These are phyloP conservation scores for Pseudoscleropodium purum DNA, from an alignment of 225 moss, liverwort and hornwort species.

Conservation along the genomic window DNA sequence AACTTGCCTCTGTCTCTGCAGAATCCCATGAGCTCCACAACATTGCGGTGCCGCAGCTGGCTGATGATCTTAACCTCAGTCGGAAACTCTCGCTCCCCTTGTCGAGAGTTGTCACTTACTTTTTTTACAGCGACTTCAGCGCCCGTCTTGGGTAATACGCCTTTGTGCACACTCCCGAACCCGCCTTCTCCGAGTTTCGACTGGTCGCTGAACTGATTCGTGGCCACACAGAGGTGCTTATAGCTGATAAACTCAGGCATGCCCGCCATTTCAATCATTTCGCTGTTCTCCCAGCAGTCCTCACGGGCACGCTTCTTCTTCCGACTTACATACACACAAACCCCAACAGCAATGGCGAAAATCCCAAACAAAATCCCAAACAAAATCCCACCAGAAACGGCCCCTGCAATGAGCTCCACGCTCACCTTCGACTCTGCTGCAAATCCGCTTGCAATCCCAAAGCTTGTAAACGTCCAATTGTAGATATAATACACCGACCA, in stretches of 20 bases:
- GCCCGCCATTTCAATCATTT: too few species aligned
- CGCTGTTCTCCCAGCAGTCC: too few species aligned
- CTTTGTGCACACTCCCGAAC: constrained; percentile 62
- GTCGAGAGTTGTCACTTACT: constrained; percentile 22
- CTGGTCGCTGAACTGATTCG: constrained; percentile 38
- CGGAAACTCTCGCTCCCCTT: constrained; percentile 53
- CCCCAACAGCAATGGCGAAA: too few species aligned
- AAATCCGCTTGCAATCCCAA: not conserved
- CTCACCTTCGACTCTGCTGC: not conserved
- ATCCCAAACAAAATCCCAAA: too few species aligned
- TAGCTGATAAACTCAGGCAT: constrained; percentile 11
- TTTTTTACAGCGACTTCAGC: constrained; percentile 37
- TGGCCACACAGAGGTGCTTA: constrained; percentile 45
- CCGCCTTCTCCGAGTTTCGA: constrained; percentile 47
- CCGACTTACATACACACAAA: too few species aligned
- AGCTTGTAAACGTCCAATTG: not conserved
- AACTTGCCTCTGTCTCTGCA: constrained; percentile 37
- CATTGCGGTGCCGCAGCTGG: constrained; percentile 55
- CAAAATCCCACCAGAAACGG: too few species aligned
- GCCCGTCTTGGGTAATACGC: constrained; percentile 20
- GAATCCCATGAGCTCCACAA: constrained; percentile 62
- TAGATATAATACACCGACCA: too few species aligned
- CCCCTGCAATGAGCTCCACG: too few species aligned
- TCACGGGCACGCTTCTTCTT: too few species aligned
- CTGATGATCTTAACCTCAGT: constrained; percentile 65